Base-by-base conservation (phyloP, 306 rosid genomes). In the Mimosa bimucronata region DNA sequence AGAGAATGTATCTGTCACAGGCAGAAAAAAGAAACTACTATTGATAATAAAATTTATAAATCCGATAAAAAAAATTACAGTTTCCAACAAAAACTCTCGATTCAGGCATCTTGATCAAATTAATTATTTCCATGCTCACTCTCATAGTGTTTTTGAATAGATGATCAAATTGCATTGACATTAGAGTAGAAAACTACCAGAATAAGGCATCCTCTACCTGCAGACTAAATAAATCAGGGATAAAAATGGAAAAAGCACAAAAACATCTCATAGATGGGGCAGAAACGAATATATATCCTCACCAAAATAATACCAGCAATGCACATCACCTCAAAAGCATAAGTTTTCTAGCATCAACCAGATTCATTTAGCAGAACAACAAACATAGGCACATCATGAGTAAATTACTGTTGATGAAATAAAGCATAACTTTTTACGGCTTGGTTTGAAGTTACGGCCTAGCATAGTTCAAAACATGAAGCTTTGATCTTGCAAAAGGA, bases 1-100 rank as follows among this genome's bases (percentile, higher is more conserved):
- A 93, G 80, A 81, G 92, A 85, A 82, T 48, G 88, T 74, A 95
- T 66, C 99, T 95, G 93, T 4, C 61, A 83, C 82, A 85, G 0
- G 30, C 45, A 79, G 80, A n/a, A 76, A 45, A 9, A 53, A 73
- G 30, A 74, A 61, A 60, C 76, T n/a, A 45, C 62, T 65, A 23
- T 34, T 67, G 31, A 29, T 11, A 52, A 42, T 38, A 50, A 30
- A 66, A 72, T 62, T 38, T 28, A 77, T 37, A 28, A 40, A 26
- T 70, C 38, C 41, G 9, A 60, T 52, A 50, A 75, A 34, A 55
- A 61, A 64, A n/a, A 34, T 5, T 21, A 40, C 75, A 31, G 62
- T 66, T 28, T 53, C 46, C 13, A 66, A n/a, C 18, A 79, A 21
- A 66, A n/a, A 50, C 67, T 30, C 71, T 13, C 1, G 9, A 50